Base-by-base conservation (phyloP, 108 stramenopile species). In the Seminavis robusta region DNA sequence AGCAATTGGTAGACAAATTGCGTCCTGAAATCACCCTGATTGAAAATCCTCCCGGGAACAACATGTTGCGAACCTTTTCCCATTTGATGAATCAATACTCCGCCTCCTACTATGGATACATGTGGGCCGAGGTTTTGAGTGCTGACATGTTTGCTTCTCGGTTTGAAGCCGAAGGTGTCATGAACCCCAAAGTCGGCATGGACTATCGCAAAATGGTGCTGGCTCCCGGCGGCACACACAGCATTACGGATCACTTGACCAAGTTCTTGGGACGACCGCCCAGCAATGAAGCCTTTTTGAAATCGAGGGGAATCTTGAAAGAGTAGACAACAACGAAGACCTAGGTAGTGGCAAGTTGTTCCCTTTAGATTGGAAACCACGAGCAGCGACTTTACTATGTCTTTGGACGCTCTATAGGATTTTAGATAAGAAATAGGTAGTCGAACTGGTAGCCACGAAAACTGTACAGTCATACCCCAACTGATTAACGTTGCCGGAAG, bases 21-120 rank as follows among this genome's bases (percentile, higher is more conserved):
- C 68, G 74, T 21, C 68, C 68, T 1, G 29, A 42, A 25, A 75
- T 75, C 25, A 57, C 63, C 17, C 31, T 69, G 30, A 27, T 75
- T 25, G 48, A 65, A 5, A 75, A 75, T 65, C 74, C 74, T 1
- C 25, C 43, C 3, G 63, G 63, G 33, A 51, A 48, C 39, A 60
- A 65, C 47, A 75, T 75, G 74, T 36, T 75, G 10, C 62, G 74
- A 1, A 63, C 54, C 0, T 75, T 75, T 55, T 68, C 69, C 0
- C 74, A 75, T 54, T 46, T 75, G 34, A 75, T 75, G 74, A 75
- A 75, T 40, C 74, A 75, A 36, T 75, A 75, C 41, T 57, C 63
- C 16, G 67, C 74, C 1, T 42, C 47, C 0, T 69, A 69, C 15
- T 74, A 69, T 47, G 73, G 74, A 44, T 76, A 76, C 52, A 47